These are phyloP conservation scores for Paecilomyces formosus DNA, from an alignment of 2,329 filamentous ascomycete genomes.

Conservation along the genomic window DNA sequence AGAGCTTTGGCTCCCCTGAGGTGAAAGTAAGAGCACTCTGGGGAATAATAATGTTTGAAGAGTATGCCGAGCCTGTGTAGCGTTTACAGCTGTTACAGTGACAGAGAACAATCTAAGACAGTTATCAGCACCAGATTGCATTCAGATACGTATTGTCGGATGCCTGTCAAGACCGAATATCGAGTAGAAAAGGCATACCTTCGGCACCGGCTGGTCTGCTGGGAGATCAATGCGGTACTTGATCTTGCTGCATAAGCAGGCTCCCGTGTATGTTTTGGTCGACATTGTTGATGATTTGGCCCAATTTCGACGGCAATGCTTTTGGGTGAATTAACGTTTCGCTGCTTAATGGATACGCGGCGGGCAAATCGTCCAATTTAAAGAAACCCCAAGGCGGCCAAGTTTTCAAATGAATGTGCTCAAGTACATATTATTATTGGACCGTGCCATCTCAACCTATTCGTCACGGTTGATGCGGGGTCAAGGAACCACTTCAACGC, in stretches of 20 bases:
- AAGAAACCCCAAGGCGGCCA: not conserved
- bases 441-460: no score
- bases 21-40: slow-evolving; percentile 9
- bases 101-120: slow-evolving; percentile 12
- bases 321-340: not conserved
- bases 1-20: slow-evolving; percentile 12
- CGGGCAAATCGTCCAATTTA: not conserved
- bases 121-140: not conserved
- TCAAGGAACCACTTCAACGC: not conserved
- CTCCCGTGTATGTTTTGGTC: slow-evolving; percentile 7
- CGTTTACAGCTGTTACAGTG: slow-evolving; percentile 19
- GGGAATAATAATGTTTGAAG: slow-evolving; percentile 14
- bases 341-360: not conserved
- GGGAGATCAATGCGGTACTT: slow-evolving; percentile 11
- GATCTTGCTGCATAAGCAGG: slow-evolving; percentile 9
- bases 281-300: slow-evolving; percentile 1
- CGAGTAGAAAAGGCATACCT: slow-evolving; percentile 7
- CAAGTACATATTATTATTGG: no score
- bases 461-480: not conserved
- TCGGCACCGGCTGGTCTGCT: slow-evolving; percentile 7
- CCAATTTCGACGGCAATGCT: not conserved
- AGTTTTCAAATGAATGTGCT: no score
- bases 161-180: not conserved
- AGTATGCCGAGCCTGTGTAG: slow-evolving; percentile 17
- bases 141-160: not conserved